Base-by-base conservation (phyloP, 1,284 basidiomycete genomes). In the Sporisorium iseilematis-ciliati region DNA sequence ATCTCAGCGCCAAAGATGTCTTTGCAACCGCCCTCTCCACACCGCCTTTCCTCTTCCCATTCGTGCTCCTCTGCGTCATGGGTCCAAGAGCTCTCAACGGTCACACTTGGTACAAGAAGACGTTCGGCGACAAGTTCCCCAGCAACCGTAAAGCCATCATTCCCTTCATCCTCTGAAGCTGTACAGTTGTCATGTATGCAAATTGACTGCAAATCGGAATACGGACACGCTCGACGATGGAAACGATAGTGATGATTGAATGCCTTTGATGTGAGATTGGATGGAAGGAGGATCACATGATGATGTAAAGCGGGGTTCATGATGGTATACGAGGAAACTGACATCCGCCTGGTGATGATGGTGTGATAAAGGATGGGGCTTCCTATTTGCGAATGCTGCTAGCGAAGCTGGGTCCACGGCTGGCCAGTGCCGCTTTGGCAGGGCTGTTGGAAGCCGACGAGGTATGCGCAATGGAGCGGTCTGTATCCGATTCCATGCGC, bases 51-150 rank as follows among this genome's bases (percentile, higher is more conserved):
- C 73, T 85, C 20, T 96, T 96, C 85, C 84, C 93, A 31, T 62
- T 91, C 7, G 87, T 89, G 4, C 92, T 94, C 81, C 75, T 95
- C 2, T 86, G 89, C 25, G 63, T 90, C 35, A 95, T 95, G 94
- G 80, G 91, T 6, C 91, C 93, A 0, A 87, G 93, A 26, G 94
- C 94, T 4, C 88, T 91, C 64, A 90, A 89, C 58, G 93, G 92
- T 3, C 93, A 95, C 80, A 80, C 79, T 70, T 95, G 94, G 94
- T 95, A 95, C 85, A 88, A 88, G 48, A 73, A 86, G 57, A 91
- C 88, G 51, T 94, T 95, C 82, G 82, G 81, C 26, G 88, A 89
- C 33, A 66, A 78, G 57, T 93, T 92, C 81, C 92, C 92, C 0
- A 87, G 87, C 54, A 87, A 89, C 5, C 87, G 92, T 62, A 91